Evolutionary conservation across 306 rosid genomes (phyloP).

Genomic region (Cucurbita maxima): DNA sequence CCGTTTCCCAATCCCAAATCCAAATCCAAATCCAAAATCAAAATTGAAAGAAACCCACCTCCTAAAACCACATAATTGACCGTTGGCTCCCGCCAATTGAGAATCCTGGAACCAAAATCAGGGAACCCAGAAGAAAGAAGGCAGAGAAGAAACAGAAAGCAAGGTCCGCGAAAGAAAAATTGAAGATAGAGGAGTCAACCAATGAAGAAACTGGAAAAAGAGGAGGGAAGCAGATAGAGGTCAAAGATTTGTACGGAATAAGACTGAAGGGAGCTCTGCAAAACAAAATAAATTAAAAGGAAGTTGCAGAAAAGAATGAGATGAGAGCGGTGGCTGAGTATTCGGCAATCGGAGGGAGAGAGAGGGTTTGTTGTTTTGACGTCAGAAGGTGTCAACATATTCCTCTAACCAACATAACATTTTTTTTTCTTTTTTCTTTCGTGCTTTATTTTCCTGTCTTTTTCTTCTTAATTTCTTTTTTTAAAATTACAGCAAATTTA

Average conservation of each 20-base stretch:
- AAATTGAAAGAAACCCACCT: conserved; percentile 1
- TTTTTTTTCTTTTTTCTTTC: neutral
- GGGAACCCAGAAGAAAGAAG: neutral
- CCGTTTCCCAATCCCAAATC: conserved; percentile 3
- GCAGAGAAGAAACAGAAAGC: neutral
- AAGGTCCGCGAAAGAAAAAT: neutral
- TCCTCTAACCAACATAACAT: neutral
- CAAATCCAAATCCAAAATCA: neutral
- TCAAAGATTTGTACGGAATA: conserved; percentile 3
- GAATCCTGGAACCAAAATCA: conserved; percentile 6
- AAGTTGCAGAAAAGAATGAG: neutral
- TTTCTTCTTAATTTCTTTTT: neutral
- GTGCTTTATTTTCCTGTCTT: neutral
- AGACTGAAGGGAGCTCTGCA: conserved; percentile 38
- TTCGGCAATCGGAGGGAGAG: conserved; percentile 16
- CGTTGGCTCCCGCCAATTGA: conserved; percentile 66
- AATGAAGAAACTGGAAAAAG: neutral
- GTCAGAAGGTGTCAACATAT: conserved; percentile 13
- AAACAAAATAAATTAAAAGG: neutral
- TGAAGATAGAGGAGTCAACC: neutral
- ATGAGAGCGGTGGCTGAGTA: neutral
- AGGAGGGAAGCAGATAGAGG: neutral
- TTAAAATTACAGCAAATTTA: neutral
- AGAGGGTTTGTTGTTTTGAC: conserved; percentile 24
- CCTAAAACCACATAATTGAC: conserved; percentile 20